phyloP scores from a whole-genome alignment of 495 filamentous ascomycete species.

The Aspergillus hancockii region DNA sequence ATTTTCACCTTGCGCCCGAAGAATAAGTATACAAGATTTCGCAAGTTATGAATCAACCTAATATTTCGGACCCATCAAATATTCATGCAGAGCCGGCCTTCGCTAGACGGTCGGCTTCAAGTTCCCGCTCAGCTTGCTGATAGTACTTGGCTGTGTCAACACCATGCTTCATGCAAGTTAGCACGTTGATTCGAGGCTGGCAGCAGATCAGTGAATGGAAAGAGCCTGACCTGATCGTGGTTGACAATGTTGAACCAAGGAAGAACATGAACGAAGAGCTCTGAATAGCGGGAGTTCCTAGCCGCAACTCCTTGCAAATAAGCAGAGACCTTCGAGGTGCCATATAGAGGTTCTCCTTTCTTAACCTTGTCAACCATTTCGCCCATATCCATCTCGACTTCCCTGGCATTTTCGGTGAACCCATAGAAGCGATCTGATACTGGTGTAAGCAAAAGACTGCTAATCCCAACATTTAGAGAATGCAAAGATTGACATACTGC shows the following conservation, averaged over 20 bases:
- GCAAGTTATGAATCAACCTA: conserved; percentile 15
- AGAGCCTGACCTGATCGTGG: conserved; percentile 69
- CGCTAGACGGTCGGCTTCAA: conserved; percentile 70
- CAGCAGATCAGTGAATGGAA: background rate
- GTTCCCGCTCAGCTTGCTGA: conserved; percentile 87
- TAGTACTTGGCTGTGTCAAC: conserved; percentile 99
- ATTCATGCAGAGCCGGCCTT: conserved; percentile 31
- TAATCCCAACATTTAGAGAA: background rate
- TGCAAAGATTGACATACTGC: conserved; percentile 44
- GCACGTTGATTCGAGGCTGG: background rate
- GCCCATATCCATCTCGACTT: conserved; percentile 93
- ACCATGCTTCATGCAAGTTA: conserved; percentile 65
- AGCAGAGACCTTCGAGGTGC: conserved; percentile 69
- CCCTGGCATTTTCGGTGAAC: conserved; percentile 84
- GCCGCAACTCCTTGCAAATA: conserved; percentile 93
- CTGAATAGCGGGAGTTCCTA: conserved; percentile 87
- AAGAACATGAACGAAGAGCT: conserved; percentile 75
- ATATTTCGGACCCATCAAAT: conserved; percentile 8
- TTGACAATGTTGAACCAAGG: conserved; percentile 99
- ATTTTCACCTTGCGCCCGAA: conserved; percentile 4
- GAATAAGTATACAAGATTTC: conserved; percentile 34
- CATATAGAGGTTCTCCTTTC: conserved; percentile 87
- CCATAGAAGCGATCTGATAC: conserved; percentile 79
- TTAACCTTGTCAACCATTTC: conserved; percentile 98
- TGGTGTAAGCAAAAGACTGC: conserved; percentile 18